Percentiles rank a stretch among this genome's conserved stretches.
phyloP scores from a whole-genome alignment of 257 asterid species.

The Henckelia pumila region DNA sequence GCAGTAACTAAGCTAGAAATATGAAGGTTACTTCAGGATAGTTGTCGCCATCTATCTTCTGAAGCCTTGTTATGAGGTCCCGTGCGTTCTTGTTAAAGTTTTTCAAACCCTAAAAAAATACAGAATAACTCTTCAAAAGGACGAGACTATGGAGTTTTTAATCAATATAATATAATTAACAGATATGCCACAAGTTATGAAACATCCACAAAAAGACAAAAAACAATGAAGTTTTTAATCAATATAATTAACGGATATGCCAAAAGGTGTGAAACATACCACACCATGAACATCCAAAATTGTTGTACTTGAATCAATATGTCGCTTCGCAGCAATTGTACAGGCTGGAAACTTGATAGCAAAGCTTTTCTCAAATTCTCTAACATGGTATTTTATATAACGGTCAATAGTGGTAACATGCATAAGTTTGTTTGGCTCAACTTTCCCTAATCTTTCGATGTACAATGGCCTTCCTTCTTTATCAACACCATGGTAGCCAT shows the following conservation, averaged over 20 bases:
- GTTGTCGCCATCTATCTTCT: slow-evolving; percentile 86
- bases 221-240: slow-evolving; percentile 1
- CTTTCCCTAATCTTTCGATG: slow-evolving; percentile 84
- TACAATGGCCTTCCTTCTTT: slow-evolving; percentile 84
- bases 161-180: no score
- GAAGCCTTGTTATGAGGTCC: slow-evolving; percentile 70
- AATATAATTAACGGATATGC: slow-evolving; percentile 2
- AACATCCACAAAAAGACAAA: no score
- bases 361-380: slow-evolving; percentile 74
- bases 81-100: slow-evolving; percentile 72
- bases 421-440: slow-evolving; percentile 73
- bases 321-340: slow-evolving; percentile 79
- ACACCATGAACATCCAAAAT: slow-evolving; percentile 86
- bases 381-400: slow-evolving; percentile 67
- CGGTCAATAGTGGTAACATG: slow-evolving; percentile 83
- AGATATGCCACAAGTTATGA: no score
- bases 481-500: slow-evolving; percentile 85
- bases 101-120: slow-evolving; percentile 59
- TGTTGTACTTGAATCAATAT: slow-evolving; percentile 83
- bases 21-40: slow-evolving; percentile 68
- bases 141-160: no score
- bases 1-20: slow-evolving; percentile 23
- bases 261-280: slow-evolving; percentile 44
- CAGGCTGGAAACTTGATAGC: slow-evolving; percentile 83
- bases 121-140: slow-evolving; percentile 9